Conservation (phyloP, 2,329 filamentous ascomycete species). For the Phyllosticta citriasiana region DNA sequence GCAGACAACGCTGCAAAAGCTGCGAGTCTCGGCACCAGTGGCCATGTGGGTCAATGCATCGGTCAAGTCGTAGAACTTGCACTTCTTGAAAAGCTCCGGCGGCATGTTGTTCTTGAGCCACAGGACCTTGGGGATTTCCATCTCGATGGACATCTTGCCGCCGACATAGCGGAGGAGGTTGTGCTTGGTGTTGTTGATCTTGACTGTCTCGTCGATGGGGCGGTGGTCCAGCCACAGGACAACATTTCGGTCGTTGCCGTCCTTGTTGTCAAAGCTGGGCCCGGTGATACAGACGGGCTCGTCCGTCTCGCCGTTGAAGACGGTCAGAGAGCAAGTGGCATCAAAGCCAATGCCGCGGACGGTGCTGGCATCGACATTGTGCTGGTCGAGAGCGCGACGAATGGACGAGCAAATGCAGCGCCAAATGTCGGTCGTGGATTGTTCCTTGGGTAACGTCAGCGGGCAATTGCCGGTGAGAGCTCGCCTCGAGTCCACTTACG, state of each 20-base stretch:
- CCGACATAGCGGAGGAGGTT: slow-evolving; percentile 93
- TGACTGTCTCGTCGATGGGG: slow-evolving; percentile 78
- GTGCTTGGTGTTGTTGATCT: slow-evolving; percentile 88
- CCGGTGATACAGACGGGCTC: slow-evolving; percentile 87
- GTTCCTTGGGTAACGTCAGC: slow-evolving; percentile 51
- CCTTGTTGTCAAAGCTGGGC: slow-evolving; percentile 66
- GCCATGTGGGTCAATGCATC: slow-evolving; percentile 92
- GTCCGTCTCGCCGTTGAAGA: slow-evolving; percentile 81
- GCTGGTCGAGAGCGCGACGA: slow-evolving; percentile 69
- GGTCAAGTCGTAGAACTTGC: slow-evolving; percentile 93
- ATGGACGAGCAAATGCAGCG: slow-evolving; percentile 84
- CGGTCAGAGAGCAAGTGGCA: slow-evolving; percentile 92
- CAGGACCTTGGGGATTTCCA: slow-evolving; percentile 97
- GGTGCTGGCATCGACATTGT: slow-evolving; percentile 62
- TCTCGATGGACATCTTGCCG: slow-evolving; percentile 97
- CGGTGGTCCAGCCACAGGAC: slow-evolving; percentile 97
- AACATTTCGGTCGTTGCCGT: slow-evolving; percentile 81
- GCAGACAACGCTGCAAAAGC: slow-evolving; percentile 92
- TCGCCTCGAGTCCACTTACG: slow-evolving; percentile 23
- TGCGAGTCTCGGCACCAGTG: slow-evolving; percentile 81
- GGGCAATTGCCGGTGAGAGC: neutral
- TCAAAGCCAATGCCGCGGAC: slow-evolving; percentile 94
- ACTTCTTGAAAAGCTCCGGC: slow-evolving; percentile 74
- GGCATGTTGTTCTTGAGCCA: slow-evolving; percentile 99
- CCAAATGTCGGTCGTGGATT: slow-evolving; percentile 98